Percentiles rank a stretch among this genome's conserved stretches.
These are phyloP conservation scores for Fibroporia radiculosa DNA, from an alignment of 768 basidiomycete species.

Conservation along the genomic window DNA sequence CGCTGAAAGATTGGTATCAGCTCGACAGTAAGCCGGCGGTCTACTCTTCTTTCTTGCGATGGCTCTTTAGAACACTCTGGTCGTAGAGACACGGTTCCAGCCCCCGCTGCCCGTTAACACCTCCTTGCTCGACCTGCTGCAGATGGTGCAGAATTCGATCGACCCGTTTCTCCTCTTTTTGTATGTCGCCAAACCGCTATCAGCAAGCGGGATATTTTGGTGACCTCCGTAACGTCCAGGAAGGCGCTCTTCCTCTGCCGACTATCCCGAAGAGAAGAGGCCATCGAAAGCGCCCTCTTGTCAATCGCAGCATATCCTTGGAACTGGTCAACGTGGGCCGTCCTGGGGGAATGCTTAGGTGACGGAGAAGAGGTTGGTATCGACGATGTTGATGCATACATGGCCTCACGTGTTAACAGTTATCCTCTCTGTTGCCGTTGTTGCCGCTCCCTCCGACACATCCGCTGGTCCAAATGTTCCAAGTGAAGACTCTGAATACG, in stretches of 20 bases:
- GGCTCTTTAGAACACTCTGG: background rate
- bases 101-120: constrained; percentile 60
- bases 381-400: background rate
- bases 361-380: constrained; percentile 76
- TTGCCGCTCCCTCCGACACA: constrained; percentile 44
- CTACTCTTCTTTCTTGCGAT: background rate
- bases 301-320: constrained; percentile 78
- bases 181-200: constrained; percentile 34
- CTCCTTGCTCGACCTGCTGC: constrained; percentile 49
- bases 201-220: background rate
- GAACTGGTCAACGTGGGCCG: constrained; percentile 93
- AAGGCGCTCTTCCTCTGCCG: constrained; percentile 80
- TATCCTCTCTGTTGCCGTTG: constrained; percentile 36
- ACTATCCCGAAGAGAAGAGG: constrained; percentile 73
- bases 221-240: constrained; percentile 30
- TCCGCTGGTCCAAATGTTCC: constrained; percentile 63
- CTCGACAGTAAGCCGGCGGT: constrained; percentile 49
- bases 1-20: constrained; percentile 81
- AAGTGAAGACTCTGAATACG: constrained; percentile 83
- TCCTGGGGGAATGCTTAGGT: constrained; percentile 70
- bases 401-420: constrained; percentile 25
- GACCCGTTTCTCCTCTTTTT: constrained; percentile 85
- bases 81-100: constrained; percentile 59
- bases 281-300: constrained; percentile 70
- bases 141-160: constrained; percentile 42